These are phyloP conservation scores for Xylaria scruposa DNA, from an alignment of 495 filamentous ascomycete genomes.

Conservation along the genomic window DNA sequence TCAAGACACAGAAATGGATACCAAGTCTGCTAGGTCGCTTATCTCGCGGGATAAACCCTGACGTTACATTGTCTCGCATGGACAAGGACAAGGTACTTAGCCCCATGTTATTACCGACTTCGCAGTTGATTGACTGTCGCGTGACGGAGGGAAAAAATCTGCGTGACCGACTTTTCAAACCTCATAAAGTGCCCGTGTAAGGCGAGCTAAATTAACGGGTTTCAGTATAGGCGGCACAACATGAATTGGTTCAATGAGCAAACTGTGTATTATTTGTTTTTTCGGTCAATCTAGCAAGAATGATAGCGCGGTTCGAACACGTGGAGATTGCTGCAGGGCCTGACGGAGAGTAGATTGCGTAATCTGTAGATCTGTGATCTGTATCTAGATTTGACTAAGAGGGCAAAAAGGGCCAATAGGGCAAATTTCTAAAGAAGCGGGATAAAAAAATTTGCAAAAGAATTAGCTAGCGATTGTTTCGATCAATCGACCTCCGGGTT, in stretches of 20 bases:
- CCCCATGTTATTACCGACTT: neutral
- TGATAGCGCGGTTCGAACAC: neutral
- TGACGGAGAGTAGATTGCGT: slow-evolving; percentile 14
- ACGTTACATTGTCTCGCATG: neutral
- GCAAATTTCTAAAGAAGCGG: neutral
- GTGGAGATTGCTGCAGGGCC: slow-evolving; percentile 16
- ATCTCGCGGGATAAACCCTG: slow-evolving; percentile 23
- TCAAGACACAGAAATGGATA: neutral
- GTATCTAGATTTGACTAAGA: slow-evolving; percentile 6
- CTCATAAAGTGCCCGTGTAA: neutral
- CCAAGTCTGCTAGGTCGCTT: slow-evolving; percentile 1
- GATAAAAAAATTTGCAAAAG: slow-evolving; percentile 9
- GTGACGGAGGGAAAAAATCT: neutral
- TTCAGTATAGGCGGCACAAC: neutral
- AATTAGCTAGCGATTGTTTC: slow-evolving; percentile 49
- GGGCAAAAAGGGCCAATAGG: slow-evolving; percentile 1
- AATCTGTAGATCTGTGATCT: slow-evolving; percentile 17
- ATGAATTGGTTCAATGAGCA: neutral
- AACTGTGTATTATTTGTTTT: neutral
- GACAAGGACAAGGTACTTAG: no score
- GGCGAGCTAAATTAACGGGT: neutral
- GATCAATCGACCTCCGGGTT: slow-evolving; percentile 56
- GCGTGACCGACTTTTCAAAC: neutral
- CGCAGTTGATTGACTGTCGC: neutral
- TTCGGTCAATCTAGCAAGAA: neutral